A percentile compares a stretch with the other conserved stretches of the same genome.
phyloP scores from a whole-genome alignment of 2,329 filamentous ascomycete genomes.

The Ciborinia camelliae region DNA sequence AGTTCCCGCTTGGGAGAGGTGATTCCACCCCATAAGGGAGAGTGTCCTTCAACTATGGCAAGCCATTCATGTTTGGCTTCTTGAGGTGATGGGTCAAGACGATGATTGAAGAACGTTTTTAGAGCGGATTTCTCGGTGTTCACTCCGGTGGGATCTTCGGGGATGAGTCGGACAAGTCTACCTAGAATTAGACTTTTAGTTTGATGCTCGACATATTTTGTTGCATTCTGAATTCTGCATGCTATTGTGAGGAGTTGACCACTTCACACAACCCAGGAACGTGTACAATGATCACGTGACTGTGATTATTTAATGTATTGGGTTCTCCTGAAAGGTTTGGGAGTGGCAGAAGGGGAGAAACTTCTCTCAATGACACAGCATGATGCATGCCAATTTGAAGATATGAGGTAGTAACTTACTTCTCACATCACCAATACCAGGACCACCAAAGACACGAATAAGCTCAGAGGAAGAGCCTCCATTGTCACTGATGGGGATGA shows the following conservation, averaged over 20 bases:
- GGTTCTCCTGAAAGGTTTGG: background rate
- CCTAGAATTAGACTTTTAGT: slow-evolving; percentile 46
- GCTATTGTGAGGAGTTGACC: background rate
- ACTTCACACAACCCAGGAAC: too few relatives aligned
- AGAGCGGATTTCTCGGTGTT: slow-evolving; percentile 69
- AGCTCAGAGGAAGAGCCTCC: slow-evolving; percentile 91
- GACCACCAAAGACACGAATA: slow-evolving; percentile 90
- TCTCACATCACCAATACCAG: slow-evolving; percentile 76
- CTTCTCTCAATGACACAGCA: background rate
- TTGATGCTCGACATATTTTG: background rate
- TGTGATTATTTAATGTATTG: background rate
- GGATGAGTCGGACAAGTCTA: slow-evolving; percentile 86
- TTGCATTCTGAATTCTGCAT: background rate
- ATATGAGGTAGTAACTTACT: slow-evolving; percentile 49
- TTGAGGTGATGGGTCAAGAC: slow-evolving; percentile 60
- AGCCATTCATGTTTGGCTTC: slow-evolving; percentile 78
- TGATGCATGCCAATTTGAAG: background rate
- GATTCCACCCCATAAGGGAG: slow-evolving; percentile 65
- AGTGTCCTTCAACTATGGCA: slow-evolving; percentile 79
- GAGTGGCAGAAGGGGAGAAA: background rate
- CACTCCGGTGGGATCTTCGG: slow-evolving; percentile 48
- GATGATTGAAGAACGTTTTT: slow-evolving; percentile 82
- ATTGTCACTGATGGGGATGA: slow-evolving; percentile 95
- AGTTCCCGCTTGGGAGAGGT: slow-evolving; percentile 71
- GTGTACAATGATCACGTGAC: background rate